Percentiles rank a stretch among this genome's conserved stretches.
phyloP scores from a whole-genome alignment of 108 stramenopile genomes.

The Cylindrotheca closterium region DNA sequence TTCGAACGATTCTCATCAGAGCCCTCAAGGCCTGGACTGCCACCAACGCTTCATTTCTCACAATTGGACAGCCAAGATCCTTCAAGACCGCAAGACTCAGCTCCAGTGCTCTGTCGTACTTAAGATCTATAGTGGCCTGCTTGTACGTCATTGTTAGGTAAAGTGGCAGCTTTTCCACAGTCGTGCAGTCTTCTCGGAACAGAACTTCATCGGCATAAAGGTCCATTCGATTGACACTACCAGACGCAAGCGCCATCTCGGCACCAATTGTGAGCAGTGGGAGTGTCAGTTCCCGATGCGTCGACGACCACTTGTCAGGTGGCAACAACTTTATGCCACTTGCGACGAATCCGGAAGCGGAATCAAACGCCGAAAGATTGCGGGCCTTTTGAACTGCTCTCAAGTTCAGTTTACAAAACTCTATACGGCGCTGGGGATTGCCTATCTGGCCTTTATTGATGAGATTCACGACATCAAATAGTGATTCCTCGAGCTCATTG shows the following conservation, averaged over 20 bases:
- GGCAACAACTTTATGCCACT: constrained; percentile 17
- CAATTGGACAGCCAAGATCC: constrained; percentile 1
- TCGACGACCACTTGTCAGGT: neutral
- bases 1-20: no score
- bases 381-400: constrained; percentile 23
- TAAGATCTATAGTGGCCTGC: neutral
- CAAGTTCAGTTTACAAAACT: constrained; percentile 20
- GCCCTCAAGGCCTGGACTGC: no score
- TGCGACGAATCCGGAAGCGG: constrained; percentile 18
- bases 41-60: no score
- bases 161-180: constrained; percentile 18
- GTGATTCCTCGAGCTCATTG: constrained; percentile 1
- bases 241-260: constrained; percentile 16
- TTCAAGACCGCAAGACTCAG: constrained; percentile 4
- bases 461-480: constrained; percentile 5
- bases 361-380: constrained; percentile 21
- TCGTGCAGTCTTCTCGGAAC: neutral
- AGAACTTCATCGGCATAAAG: constrained; percentile 5
- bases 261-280: constrained; percentile 14
- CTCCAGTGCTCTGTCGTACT: no score
- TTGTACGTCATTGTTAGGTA: neutral
- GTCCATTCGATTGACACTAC: constrained; percentile 17
- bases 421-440: neutral
- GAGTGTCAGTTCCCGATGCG: constrained; percentile 14
- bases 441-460: no score